Evolutionary conservation across 163 green algal genomes (phyloP), one percentile per base, ranked within the genome.

Genomic region (Picocystis sp.): DNA sequence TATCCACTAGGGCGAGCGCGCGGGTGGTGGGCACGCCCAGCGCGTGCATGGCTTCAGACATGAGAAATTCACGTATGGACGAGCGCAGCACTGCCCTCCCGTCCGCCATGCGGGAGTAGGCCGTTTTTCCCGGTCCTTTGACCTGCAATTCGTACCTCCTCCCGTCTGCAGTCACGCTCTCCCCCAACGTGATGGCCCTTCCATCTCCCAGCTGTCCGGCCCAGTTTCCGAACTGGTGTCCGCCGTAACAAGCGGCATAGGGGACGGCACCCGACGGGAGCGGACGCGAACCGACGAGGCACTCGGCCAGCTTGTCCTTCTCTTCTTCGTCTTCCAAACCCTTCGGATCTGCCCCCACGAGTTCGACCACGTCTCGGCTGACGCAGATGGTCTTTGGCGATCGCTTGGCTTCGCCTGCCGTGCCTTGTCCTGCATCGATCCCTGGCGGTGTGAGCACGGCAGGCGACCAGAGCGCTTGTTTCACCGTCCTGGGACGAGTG

Each of bases 41-140:
- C 47, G 56, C 54, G 38, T 72, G 53, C 80, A 97, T 86, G 1
- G 87, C 87, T 67, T 94, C 88, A 25, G 59, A 81, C 8, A 68
- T 77, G 1, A 95, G 70, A 42, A 80, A 95, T 70, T 97, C 87
- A 1, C 86, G 61, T 8, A 97, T 51, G 43, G 60, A 81, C 19
- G 71, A 86, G 15, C 86, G 72, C 66, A 97, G 66, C 38, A 95
- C 65, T 22, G 65, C 82, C 5, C 84, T 64, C 0, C 83, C 85
- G 61, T 93, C 86, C 9, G 77, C 84, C 19, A 74, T 71, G 41
- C 86, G 70, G 15, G 67, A 86, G 64, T 92, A 94, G 0, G 86
- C 85, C 25, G 87, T 96, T 47, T 62, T 70, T 11, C 85, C 85
- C 0, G 76, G 82, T 24, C 86, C 86, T 71, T 91, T 87, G 50